phyloP scores from a whole-genome alignment of 1,139 yeast genomes.

The Debaryomycetaceae sp. region DNA sequence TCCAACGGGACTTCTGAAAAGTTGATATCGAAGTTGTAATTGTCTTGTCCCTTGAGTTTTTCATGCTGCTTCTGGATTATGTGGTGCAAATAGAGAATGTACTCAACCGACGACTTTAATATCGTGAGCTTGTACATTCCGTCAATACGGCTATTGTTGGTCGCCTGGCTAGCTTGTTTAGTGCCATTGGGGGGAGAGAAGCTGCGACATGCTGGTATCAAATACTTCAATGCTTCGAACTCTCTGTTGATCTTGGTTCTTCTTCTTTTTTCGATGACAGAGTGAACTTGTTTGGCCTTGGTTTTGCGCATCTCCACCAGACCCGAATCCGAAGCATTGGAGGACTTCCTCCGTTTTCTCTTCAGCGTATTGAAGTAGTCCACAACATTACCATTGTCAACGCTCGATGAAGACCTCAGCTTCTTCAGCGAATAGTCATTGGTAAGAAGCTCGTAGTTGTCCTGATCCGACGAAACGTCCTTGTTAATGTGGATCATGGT shows the following conservation, averaged over 20 bases:
- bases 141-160: constrained; percentile 35
- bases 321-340: constrained; percentile 45
- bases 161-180: constrained; percentile 7
- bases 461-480: constrained; percentile 41
- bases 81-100: constrained; percentile 65
- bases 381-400: not conserved
- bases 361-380: constrained; percentile 11
- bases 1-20: constrained; percentile 54
- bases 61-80: constrained; percentile 47
- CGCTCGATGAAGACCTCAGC: constrained; percentile 2
- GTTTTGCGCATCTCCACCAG: constrained; percentile 53
- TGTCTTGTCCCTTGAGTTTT: constrained; percentile 24
- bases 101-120: constrained; percentile 76
- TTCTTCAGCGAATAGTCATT: constrained; percentile 23
- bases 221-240: constrained; percentile 72
- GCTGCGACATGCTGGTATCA: constrained; percentile 73
- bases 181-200: constrained; percentile 24
- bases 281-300: constrained; percentile 65
- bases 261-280: constrained; percentile 76
- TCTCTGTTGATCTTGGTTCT: constrained; percentile 77
- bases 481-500: constrained; percentile 59
- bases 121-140: constrained; percentile 82
- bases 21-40: constrained; percentile 34
- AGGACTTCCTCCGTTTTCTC: constrained; percentile 47
- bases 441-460: constrained; percentile 41